Evolutionary conservation across 1,284 basidiomycete species (phyloP).

Genomic region (Sporisorium exsertum): DNA sequence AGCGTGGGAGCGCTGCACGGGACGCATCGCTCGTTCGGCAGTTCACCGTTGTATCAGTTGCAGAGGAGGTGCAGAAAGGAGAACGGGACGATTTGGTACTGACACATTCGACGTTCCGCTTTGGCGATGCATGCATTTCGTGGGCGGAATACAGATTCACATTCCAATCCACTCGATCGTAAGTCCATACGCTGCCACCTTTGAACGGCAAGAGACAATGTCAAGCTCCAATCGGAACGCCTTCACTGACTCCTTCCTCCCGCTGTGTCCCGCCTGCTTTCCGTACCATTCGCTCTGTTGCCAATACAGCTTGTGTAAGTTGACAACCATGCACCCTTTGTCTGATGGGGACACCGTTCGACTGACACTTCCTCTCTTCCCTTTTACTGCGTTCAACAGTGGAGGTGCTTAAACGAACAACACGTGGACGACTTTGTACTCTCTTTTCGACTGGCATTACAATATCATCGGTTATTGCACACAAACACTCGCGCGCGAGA

Average conservation of each 20-base stretch:
- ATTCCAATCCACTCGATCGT: conserved; percentile 69
- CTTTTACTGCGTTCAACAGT: not conserved
- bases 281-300: not conserved
- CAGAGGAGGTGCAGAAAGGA: not conserved
- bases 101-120: not conserved
- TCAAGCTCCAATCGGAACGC: not conserved
- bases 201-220: not conserved
- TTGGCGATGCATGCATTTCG: too few relatives aligned
- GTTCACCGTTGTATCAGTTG: not conserved
- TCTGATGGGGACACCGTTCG: not conserved
- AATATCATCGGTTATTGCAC: too few relatives aligned
- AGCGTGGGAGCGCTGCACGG: too few relatives aligned
- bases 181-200: conserved; percentile 27
- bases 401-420: not conserved
- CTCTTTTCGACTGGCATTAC: too few relatives aligned
- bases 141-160: conserved; percentile 58
- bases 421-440: not conserved
- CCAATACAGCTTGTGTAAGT: conserved; percentile 11
- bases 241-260: not conserved
- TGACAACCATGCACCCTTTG: not conserved
- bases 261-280: not conserved
- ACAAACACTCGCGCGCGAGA: too few relatives aligned
- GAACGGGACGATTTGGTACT: not conserved
- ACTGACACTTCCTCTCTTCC: not conserved
- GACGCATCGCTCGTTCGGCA: too few relatives aligned